Conservation (phyloP, 1,284 basidiomycete species). For the Sporisorium reilianum region DNA sequence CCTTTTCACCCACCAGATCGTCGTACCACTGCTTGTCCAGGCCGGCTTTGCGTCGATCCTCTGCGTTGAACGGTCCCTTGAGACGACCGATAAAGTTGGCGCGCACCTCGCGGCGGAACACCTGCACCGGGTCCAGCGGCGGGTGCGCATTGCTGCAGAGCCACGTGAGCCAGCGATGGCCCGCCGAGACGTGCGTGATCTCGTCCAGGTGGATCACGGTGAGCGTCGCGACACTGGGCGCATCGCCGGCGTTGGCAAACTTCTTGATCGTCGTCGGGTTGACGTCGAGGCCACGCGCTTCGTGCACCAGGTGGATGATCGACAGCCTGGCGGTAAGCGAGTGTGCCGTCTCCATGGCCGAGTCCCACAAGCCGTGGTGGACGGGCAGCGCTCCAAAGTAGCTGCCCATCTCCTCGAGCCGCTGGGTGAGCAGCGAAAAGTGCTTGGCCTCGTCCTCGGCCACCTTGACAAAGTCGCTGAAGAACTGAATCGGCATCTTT, state of each 20-base stretch:
- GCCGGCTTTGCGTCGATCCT: constrained; percentile 79
- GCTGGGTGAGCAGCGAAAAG: constrained; percentile 71
- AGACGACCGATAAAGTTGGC: constrained; percentile 82
- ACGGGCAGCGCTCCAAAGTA: constrained; percentile 76
- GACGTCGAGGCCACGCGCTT: constrained; percentile 87
- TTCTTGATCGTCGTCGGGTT: constrained; percentile 81
- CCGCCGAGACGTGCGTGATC: constrained; percentile 81
- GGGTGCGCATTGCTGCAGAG: constrained; percentile 75
- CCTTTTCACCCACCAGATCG: constrained; percentile 76
- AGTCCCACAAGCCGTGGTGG: constrained; percentile 78
- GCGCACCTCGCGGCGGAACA: constrained; percentile 81
- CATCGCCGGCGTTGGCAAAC: constrained; percentile 79
- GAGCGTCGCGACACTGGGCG: constrained; percentile 75
- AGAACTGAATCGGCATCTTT: constrained; percentile 65
- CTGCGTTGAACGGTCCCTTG: constrained; percentile 85
- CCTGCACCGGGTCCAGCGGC: constrained; percentile 76
- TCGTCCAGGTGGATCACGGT: constrained; percentile 75
- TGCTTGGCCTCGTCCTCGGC: constrained; percentile 84
- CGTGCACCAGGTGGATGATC: constrained; percentile 90
- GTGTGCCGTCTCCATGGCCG: constrained; percentile 78
- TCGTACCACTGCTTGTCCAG: constrained; percentile 69
- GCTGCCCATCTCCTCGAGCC: constrained; percentile 75
- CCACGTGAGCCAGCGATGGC: constrained; percentile 87
- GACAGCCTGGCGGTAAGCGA: constrained; percentile 82
- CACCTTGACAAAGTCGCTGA: constrained; percentile 70